Evolutionary conservation across 345 rosid species (phyloP).

Genomic region (Cardamine resedifolia): DNA sequence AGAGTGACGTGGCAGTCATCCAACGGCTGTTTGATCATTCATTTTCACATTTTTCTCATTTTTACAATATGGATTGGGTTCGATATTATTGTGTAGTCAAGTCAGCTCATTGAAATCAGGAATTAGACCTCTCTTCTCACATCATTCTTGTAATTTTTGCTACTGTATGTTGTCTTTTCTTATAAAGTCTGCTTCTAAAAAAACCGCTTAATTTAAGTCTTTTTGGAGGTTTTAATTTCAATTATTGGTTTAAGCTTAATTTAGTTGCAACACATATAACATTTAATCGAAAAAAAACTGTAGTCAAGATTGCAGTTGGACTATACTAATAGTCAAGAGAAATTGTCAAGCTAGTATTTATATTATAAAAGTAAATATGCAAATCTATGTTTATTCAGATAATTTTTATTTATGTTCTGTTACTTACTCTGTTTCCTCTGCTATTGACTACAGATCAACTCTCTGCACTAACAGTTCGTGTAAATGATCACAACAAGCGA

Average conservation of each 20-base stretch:
- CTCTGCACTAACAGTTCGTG: conserved; percentile 38
- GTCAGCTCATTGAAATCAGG: neutral
- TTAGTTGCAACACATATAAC: neutral
- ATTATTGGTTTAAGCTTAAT: no score
- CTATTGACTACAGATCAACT: conserved; percentile 51
- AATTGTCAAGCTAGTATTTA: neutral
- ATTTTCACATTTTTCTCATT: neutral
- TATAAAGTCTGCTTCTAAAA: neutral
- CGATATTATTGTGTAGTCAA: conserved; percentile 10
- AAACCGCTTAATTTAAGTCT: neutral
- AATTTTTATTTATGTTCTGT: neutral
- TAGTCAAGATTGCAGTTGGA: conserved; percentile 3
- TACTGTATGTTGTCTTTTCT: neutral
- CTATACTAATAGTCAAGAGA: neutral
- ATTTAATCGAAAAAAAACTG: neutral
- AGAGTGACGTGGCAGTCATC: conserved; percentile 30
- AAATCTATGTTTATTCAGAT: conserved; percentile 12
- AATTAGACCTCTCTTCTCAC: neutral
- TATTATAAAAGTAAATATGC: neutral
- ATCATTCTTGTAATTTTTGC: neutral
- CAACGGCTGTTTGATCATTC: conserved; percentile 12
- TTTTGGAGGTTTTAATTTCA: neutral
- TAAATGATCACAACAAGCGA: conserved; percentile 51
- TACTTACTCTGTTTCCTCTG: conserved; percentile 4
- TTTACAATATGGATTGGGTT: neutral